A percentile compares a stretch with the other conserved stretches of the same genome.
These are phyloP conservation scores for Vaccinium corymbosum DNA, from an alignment of 148 eudicot genomes.

Conservation along the genomic window DNA sequence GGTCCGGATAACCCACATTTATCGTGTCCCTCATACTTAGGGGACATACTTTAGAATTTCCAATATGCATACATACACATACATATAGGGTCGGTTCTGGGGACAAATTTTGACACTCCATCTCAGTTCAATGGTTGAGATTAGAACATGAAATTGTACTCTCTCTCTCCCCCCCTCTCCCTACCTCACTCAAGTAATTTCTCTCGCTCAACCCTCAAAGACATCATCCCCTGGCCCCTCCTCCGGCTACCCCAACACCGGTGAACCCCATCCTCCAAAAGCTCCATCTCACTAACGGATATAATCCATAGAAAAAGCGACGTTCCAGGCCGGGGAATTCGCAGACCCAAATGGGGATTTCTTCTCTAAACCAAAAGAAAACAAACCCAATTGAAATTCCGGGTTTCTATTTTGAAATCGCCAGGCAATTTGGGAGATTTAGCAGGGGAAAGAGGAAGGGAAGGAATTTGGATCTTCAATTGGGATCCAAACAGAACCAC, in stretches of 20 bases:
- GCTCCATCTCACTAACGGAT: constrained; percentile 54
- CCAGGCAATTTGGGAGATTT: constrained; percentile 41
- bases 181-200: too few relatives aligned
- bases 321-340: constrained; percentile 17
- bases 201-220: too few relatives aligned
- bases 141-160: too few relatives aligned
- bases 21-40: too few relatives aligned
- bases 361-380: constrained; percentile 25
- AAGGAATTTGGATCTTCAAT: constrained; percentile 51
- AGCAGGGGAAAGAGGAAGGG: constrained; percentile 27
- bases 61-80: too few relatives aligned
- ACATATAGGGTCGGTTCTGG: too few relatives aligned
- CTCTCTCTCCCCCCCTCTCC: too few relatives aligned
- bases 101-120: too few relatives aligned
- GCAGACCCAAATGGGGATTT: constrained; percentile 31
- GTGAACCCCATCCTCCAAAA: constrained; percentile 42
- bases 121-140: too few relatives aligned
- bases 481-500: constrained; percentile 48
- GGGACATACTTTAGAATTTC: too few relatives aligned
- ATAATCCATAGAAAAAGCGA: constrained; percentile 22
- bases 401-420: constrained; percentile 51
- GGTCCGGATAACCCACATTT: neutral
- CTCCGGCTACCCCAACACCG: too few relatives aligned
- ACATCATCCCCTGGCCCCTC: too few relatives aligned
- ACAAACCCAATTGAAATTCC: constrained; percentile 32